Base-by-base conservation (phyloP, 164 flowering plant species). In the Berberis thunbergii region DNA sequence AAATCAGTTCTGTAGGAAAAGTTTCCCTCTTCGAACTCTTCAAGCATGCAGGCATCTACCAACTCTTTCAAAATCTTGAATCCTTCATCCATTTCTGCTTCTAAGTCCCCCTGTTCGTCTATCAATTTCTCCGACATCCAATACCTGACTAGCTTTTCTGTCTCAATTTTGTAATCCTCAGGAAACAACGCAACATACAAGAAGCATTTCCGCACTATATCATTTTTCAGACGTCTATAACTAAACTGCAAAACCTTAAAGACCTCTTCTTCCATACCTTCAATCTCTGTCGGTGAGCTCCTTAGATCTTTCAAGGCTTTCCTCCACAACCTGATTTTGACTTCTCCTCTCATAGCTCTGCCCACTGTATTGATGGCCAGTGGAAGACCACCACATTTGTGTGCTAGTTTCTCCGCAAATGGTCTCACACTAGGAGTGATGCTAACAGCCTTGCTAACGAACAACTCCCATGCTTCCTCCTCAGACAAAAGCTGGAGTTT, bases 341-440 rank as follows among this genome's bases (percentile, higher is more conserved):
- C 63, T 48, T 70, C 69, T 42, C 70, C 69, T 45, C 74, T 67
- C 80, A 79, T 72, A 55, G 74, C 76, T 57, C 75, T 61, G 8
- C 74, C 80, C 43, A 72, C 62, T 2, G 79, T 72, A 67, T 74
- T 70, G 9, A 79, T 56, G 4, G 78, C 79, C 53, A 79, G 75
- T 1, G 78, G 80, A 8, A 76, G 42, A 12, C 82, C 78, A 44
- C 71, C 68, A 43, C 82, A 76, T 54, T 69, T 66, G 42, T 59
- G 65, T 6, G 64, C 60, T 2, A 79, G 68, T 40, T 49, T 60
- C 60, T 70, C 61, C 3, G 76, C 75, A 49, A 58, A 26, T 9
- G 60, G 54, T 48, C 45, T 6, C 49, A 74, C 66, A 9, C 58
- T 7, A 4, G 63, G 71, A 41, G 67, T 50, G 11, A 73, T 26